Evolutionary conservation across 768 basidiomycete species (phyloP).

Genomic region (Termitomyces sp.): DNA sequence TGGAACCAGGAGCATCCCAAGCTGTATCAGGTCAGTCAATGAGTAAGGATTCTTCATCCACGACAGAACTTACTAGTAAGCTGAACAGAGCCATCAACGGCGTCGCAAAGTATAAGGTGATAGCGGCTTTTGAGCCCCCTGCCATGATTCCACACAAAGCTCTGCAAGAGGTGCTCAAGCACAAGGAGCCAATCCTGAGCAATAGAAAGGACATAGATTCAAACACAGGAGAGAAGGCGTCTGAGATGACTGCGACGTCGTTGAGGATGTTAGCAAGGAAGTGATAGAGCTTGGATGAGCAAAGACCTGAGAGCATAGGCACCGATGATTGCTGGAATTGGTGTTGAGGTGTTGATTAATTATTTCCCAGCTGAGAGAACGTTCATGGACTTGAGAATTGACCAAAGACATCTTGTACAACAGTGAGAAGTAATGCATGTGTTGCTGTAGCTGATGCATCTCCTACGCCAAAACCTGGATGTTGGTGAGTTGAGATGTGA

Average conservation of each 20-base stretch:
- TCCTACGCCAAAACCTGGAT: slow-evolving; percentile 62
- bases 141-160: slow-evolving; percentile 58
- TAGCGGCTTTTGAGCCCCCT: slow-evolving; percentile 64
- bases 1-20: slow-evolving; percentile 54
- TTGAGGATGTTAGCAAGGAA: slow-evolving; percentile 64
- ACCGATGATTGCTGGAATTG: slow-evolving; percentile 48
- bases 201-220: slow-evolving; percentile 29
- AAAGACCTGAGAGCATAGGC: slow-evolving; percentile 61
- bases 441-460: slow-evolving; percentile 62
- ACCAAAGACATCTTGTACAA: slow-evolving; percentile 58
- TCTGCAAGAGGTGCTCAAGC: slow-evolving; percentile 51
- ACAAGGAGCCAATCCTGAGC: slow-evolving; percentile 41
- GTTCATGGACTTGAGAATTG: slow-evolving; percentile 51
- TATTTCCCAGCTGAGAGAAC: not conserved
- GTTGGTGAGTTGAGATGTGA: not conserved
- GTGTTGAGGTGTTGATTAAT: not conserved
- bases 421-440: slow-evolving; percentile 54
- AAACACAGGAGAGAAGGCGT: slow-evolving; percentile 54
- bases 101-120: slow-evolving; percentile 60
- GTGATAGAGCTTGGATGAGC: slow-evolving; percentile 59
- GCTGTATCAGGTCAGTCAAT: slow-evolving; percentile 25
- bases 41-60: not conserved
- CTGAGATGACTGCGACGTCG: slow-evolving; percentile 54
- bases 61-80: slow-evolving; percentile 45
- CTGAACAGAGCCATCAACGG: slow-evolving; percentile 54